A percentile compares a stretch with the other conserved stretches of the same genome.
Evolutionary conservation across 2,329 filamentous ascomycete genomes (phyloP).

Genomic region (Fusarium hostae): DNA sequence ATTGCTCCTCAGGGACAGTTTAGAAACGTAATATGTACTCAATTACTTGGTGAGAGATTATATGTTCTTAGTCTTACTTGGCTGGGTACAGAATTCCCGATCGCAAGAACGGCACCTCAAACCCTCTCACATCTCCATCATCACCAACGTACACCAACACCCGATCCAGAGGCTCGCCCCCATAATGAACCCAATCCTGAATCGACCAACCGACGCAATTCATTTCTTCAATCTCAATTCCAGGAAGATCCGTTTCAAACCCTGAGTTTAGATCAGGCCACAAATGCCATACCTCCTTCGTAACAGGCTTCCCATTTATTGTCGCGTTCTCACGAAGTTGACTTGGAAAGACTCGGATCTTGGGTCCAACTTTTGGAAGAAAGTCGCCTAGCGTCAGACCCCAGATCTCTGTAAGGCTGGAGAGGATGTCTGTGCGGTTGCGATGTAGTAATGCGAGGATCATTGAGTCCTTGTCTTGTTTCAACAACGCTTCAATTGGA

Average conservation of each 20-base stretch:
- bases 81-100: slow-evolving; percentile 39
- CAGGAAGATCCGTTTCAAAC: slow-evolving; percentile 45
- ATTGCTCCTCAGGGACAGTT: fast-evolving
- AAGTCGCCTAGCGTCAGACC: slow-evolving; percentile 39
- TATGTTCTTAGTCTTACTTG: fast-evolving
- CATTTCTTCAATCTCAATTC: slow-evolving; percentile 27
- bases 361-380: slow-evolving; percentile 25
- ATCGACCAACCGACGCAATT: slow-evolving; percentile 48
- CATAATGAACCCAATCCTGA: slow-evolving; percentile 52
- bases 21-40: fast-evolving
- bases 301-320: slow-evolving; percentile 20
- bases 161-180: slow-evolving; percentile 48
- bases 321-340: slow-evolving; percentile 21
- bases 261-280: slow-evolving; percentile 40
- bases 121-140: slow-evolving; percentile 40
- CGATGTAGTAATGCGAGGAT: slow-evolving; percentile 36
- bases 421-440: slow-evolving; percentile 37
- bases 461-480: slow-evolving; percentile 43
- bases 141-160: slow-evolving; percentile 43
- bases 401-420: slow-evolving; percentile 39
- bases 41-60: fast-evolving
- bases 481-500: slow-evolving; percentile 28
- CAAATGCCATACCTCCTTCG: slow-evolving; percentile 44
- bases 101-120: slow-evolving; percentile 50
- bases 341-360: slow-evolving; percentile 44